Evolutionary conservation across 1,284 basidiomycete genomes (phyloP).

Genomic region (Ustilago cynodontis): DNA sequence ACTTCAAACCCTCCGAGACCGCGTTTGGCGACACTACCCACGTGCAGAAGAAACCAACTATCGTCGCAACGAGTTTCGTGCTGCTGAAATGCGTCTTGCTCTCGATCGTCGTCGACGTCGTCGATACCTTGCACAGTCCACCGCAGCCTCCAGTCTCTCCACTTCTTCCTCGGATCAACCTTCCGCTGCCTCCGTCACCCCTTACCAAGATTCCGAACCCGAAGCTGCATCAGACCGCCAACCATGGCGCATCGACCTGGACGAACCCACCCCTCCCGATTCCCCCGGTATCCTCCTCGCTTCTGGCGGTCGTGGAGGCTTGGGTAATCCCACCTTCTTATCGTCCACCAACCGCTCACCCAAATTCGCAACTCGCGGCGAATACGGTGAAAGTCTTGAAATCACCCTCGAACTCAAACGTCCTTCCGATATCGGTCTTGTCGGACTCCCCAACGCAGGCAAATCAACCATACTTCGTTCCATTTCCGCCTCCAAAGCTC

Average conservation of each 20-base stretch:
- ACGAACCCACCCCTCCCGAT: constrained; percentile 55
- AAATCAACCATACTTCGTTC: constrained; percentile 85
- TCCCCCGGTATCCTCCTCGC: constrained; percentile 61
- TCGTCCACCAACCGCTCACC: constrained; percentile 72
- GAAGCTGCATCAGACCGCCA: neutral
- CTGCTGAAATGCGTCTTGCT: constrained; percentile 60
- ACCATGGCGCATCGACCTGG: constrained; percentile 59
- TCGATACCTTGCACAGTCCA: constrained; percentile 19
- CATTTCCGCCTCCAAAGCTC: constrained; percentile 83
- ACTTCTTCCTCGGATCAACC: constrained; percentile 21
- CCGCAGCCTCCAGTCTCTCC: constrained; percentile 18
- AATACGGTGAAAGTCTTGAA: constrained; percentile 83
- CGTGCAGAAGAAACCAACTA: constrained; percentile 65
- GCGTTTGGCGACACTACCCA: constrained; percentile 68
- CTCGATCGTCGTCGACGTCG: constrained; percentile 52
- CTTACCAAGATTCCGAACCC: constrained; percentile 30
- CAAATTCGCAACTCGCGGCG: constrained; percentile 74
- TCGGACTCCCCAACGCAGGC: constrained; percentile 92
- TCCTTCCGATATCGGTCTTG: constrained; percentile 91
- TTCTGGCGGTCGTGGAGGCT: constrained; percentile 83
- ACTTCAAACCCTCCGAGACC: constrained; percentile 52
- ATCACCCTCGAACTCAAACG: constrained; percentile 94
- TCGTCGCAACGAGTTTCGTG: constrained; percentile 57
- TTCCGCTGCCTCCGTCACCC: constrained; percentile 49
- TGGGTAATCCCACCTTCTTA: constrained; percentile 90